Base-by-base conservation (phyloP, 208 protist genomes). In the Blastocrithidia nonstop region DNA sequence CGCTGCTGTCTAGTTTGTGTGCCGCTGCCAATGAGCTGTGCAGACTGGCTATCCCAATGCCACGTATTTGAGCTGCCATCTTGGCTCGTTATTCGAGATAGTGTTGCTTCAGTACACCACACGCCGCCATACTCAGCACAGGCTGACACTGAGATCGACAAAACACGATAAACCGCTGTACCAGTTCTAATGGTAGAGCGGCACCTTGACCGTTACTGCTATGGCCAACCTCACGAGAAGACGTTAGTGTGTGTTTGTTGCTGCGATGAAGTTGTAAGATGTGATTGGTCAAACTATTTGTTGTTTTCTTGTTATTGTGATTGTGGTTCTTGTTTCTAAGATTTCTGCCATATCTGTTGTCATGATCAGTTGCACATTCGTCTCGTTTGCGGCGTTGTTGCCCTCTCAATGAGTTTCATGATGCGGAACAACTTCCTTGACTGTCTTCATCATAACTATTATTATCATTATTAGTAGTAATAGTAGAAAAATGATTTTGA, bases 201-300 rank as follows among this genome's bases (percentile, higher is more conserved):
- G 56, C 57, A 1, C 31, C 55, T 13, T 45, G 54, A 32, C 31
- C 36, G 15, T 36, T 28, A 25, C 15, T 37, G 17, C 35, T 37
- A 19, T 5, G n/a, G 21, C 47, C 39, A 24, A n/a, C 27, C 0
- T 26, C 49, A 13, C 3, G 23, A 9, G 38, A 4, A 0, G 17
- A n/a, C 6, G 15, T 45, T 9, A 21, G 15, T 5, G 35, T 45
- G 4, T 9, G 27, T 4, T 7, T 28, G 3, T 20, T 20, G 24
- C 47, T 6, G 19, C 61, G 74, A 45, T 91, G 81, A 45, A 85
- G 47, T 50, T 71, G 54, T 31, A 99, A 84, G 1, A 99, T 93
- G 63, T 99, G 96, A 25, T 94, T 52, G 5, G 93, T 96, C 5
- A 98, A 62, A 1, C 40, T 53, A 27, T 58, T 37, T 73, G 49